phyloP scores from a whole-genome alignment of 1,139 yeast genomes.

The Spencermartinsiella ligniputridi region DNA sequence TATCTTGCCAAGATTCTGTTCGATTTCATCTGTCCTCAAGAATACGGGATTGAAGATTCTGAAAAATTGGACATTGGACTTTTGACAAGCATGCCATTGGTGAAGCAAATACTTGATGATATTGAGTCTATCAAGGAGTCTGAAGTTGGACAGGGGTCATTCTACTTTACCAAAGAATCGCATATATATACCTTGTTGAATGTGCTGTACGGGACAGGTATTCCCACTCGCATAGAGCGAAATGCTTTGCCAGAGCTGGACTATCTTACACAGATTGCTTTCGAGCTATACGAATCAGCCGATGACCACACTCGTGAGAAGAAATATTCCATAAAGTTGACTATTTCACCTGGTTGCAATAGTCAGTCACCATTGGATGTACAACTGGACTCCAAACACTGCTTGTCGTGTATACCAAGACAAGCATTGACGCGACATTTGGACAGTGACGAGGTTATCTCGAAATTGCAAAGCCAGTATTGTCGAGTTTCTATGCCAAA shows the following conservation, averaged over 20 bases:
- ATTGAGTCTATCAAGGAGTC: slow-evolving; percentile 74
- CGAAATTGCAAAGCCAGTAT: slow-evolving; percentile 76
- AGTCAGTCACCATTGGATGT: slow-evolving; percentile 97
- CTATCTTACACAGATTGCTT: slow-evolving; percentile 88
- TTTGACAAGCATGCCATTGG: slow-evolving; percentile 88
- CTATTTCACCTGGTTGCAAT: slow-evolving; percentile 96
- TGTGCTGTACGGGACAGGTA: slow-evolving; percentile 86
- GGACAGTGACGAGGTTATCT: slow-evolving; percentile 86
- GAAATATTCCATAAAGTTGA: slow-evolving; percentile 81
- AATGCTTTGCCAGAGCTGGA: slow-evolving; percentile 96
- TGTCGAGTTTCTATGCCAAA: slow-evolving; percentile 86
- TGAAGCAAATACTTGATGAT: slow-evolving; percentile 80
- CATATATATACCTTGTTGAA: slow-evolving; percentile 92
- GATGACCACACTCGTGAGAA: slow-evolving; percentile 57
- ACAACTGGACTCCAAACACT: slow-evolving; percentile 92
- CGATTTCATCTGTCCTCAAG: slow-evolving; percentile 98
- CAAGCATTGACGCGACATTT: slow-evolving; percentile 86
- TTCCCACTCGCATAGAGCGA: slow-evolving; percentile 90
- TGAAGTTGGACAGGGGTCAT: slow-evolving; percentile 75
- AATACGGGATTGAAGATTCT: slow-evolving; percentile 93
- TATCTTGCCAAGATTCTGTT: slow-evolving; percentile 87
- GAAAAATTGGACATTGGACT: slow-evolving; percentile 96
- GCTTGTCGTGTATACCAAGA: slow-evolving; percentile 92
- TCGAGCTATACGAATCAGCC: slow-evolving; percentile 80
- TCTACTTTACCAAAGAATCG: slow-evolving; percentile 94